Evolutionary conservation across 108 stramenopile species (phyloP).

Genomic region (Craspedostauros australis): DNA sequence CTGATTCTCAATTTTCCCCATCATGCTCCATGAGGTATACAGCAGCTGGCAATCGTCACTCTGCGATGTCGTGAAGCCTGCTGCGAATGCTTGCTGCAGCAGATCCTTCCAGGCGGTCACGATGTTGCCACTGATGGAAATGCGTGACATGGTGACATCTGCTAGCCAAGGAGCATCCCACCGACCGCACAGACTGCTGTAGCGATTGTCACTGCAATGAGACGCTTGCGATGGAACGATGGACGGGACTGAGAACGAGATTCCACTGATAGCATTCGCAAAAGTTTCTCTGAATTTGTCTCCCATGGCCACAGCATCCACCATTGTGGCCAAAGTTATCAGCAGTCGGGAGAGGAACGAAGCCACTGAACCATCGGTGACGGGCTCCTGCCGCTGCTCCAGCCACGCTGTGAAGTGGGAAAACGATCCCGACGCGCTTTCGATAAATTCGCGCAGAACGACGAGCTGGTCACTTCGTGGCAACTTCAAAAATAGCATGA

Average conservation of each 20-base stretch:
- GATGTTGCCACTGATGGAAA: not conserved
- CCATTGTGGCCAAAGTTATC: not conserved
- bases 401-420: too few relatives aligned
- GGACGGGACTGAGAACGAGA: conserved; percentile 18
- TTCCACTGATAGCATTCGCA: conserved; percentile 18
- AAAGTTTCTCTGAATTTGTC: not conserved
- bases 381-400: too few relatives aligned
- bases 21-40: conserved; percentile 69
- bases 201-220: conserved; percentile 30
- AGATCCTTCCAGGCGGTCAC: conserved; percentile 5
- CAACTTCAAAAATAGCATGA: too few relatives aligned
- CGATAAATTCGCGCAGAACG: too few relatives aligned
- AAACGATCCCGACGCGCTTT: too few relatives aligned
- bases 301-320: not conserved
- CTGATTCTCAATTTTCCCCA: conserved; percentile 33
- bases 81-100: conserved; percentile 26
- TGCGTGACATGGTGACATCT: conserved; percentile 2
- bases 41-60: conserved; percentile 56
- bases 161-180: conserved; percentile 54
- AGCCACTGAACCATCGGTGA: too few relatives aligned
- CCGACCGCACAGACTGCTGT: conserved; percentile 54
- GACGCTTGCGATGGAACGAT: conserved; percentile 19
- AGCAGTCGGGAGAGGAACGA: too few relatives aligned
- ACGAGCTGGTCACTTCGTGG: too few relatives aligned
- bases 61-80: conserved; percentile 43